Base-by-base conservation (phyloP, 2,329 filamentous ascomycete species). In the Pseudogymnoascus sp. region DNA sequence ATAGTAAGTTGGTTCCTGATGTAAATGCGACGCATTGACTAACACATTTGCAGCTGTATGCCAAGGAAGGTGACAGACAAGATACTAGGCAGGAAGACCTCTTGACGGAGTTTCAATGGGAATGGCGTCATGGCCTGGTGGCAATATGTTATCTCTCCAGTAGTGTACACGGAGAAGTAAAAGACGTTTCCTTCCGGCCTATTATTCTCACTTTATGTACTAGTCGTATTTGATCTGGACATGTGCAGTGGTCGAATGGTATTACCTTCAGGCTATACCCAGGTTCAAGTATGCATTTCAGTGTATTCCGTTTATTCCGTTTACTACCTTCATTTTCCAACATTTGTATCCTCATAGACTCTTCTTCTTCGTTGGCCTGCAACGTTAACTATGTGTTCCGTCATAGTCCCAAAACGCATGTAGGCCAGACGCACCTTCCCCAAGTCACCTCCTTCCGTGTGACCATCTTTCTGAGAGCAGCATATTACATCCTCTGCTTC, bases 31-130 rank as follows among this genome's bases (percentile, higher is more conserved):
- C 2, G 14, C 4, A 28, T 42, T 42, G 12, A 62, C 67, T 72
- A 56, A 73, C 63, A 18, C 7, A 4, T 5, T 23, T 62, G 2
- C 62, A 83, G 81, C 72, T 92, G 89, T 74, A 86, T 92, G 82
- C 90, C 91, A 0, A 88, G 84, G 74, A 78, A 82, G 63, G 83
- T 86, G 59, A 86, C 83, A 53, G 78, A 84, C 65, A 84, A 81
- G 70, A 78, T 85, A n/a, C 71, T 87, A 71, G 76, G 79, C 60
- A 70, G 76, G 69, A 73, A 75, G 65, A 18, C 12, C 8, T 16
- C 38, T 40, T 60, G 21, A 56, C 33, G 28, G 50, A 14, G 28
- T 56, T 33, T 28, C 12, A 56, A 33, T 18, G 28, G 50, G 12
- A 10, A 16, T 56, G 50, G 50, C n/a, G 50, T 56, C 35, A 33